phyloP scores from a whole-genome alignment of 371 early-diverging fungal genomes.

The Mucor lusitanicus region DNA sequence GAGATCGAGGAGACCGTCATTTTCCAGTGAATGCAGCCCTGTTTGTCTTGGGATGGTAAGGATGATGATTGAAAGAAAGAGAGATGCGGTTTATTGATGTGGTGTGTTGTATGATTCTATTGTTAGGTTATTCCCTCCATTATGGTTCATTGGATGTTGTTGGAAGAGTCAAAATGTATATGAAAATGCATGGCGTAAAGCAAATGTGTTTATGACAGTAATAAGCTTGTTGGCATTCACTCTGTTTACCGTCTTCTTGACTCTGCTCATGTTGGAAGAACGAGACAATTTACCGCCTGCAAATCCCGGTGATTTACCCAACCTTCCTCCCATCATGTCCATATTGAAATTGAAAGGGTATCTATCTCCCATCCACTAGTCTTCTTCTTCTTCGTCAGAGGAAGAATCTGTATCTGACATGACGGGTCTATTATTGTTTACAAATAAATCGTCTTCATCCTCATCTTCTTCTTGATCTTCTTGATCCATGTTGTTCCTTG shows the following conservation, averaged over 20 bases:
- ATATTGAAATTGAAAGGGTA: neutral
- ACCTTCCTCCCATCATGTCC: neutral
- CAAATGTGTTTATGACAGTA: constrained; percentile 12
- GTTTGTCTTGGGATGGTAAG: constrained; percentile 25
- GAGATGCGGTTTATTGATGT: neutral
- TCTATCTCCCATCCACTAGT: neutral
- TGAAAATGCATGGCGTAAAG: constrained; percentile 23
- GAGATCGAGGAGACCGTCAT: neutral
- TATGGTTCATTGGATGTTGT: constrained; percentile 22
- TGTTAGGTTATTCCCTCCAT: constrained; percentile 19
- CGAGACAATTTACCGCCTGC: neutral
- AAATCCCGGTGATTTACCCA: neutral
- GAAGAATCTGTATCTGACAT: constrained; percentile 43
- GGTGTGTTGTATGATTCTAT: too few species aligned
- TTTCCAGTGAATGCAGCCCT: constrained; percentile 12
- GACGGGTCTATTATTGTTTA: constrained; percentile 64
- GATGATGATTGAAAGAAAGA: neutral
- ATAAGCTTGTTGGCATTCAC: constrained; percentile 2
- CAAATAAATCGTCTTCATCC: constrained; percentile 63
- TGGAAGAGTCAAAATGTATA: constrained; percentile 16
- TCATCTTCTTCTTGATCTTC: constrained; percentile 23
- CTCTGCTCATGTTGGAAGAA: neutral
- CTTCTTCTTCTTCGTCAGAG: constrained; percentile 20
- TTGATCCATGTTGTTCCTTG: constrained; percentile 6
- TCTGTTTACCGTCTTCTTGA: neutral